Percentiles rank a stretch among this genome's conserved stretches.
Evolutionary conservation across 768 basidiomycete genomes (phyloP).

Genomic region (Podaxis pistillaris): DNA sequence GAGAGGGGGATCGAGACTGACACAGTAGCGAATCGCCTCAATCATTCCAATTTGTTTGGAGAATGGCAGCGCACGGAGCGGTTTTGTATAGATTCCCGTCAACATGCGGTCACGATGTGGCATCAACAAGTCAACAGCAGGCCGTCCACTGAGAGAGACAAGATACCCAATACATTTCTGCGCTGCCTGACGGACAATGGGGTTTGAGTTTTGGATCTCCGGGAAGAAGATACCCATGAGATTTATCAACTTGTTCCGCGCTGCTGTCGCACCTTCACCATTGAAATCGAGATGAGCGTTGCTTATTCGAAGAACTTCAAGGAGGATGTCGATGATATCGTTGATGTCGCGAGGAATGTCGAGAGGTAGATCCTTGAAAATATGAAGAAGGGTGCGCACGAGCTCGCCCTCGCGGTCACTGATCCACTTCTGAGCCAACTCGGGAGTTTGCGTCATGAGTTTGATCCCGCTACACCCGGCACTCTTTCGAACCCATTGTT

Average conservation of each 20-base stretch:
- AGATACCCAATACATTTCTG: conserved; percentile 80
- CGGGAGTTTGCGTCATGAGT: conserved; percentile 70
- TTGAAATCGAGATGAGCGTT: conserved; percentile 46
- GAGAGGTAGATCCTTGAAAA: conserved; percentile 91
- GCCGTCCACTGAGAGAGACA: conserved; percentile 67
- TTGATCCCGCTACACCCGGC: conserved; percentile 87
- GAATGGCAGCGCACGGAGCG: conserved; percentile 91
- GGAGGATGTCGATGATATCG: conserved; percentile 76
- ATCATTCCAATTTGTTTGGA: conserved; percentile 97
- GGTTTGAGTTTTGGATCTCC: conserved; percentile 85
- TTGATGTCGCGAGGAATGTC: conserved; percentile 84
- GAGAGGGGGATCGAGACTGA: conserved; percentile 84
- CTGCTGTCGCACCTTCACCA: conserved; percentile 39
- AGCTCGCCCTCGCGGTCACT: conserved; percentile 87
- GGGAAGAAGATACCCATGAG: conserved; percentile 83
- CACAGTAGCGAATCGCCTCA: conserved; percentile 92
- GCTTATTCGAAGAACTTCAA: conserved; percentile 61
- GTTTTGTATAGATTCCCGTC: conserved; percentile 91
- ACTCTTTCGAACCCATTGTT: conserved; percentile 85
- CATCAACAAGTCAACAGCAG: conserved; percentile 75
- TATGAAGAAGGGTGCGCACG: conserved; percentile 84
- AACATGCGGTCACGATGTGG: conserved; percentile 88
- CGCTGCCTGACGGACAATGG: conserved; percentile 79
- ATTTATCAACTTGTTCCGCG: conserved; percentile 59
- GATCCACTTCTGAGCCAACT: conserved; percentile 76